A percentile compares a stretch with the other conserved stretches of the same genome.
Evolutionary conservation across 495 filamentous ascomycete species (phyloP).

Genomic region (Hypoxylon fuscum): DNA sequence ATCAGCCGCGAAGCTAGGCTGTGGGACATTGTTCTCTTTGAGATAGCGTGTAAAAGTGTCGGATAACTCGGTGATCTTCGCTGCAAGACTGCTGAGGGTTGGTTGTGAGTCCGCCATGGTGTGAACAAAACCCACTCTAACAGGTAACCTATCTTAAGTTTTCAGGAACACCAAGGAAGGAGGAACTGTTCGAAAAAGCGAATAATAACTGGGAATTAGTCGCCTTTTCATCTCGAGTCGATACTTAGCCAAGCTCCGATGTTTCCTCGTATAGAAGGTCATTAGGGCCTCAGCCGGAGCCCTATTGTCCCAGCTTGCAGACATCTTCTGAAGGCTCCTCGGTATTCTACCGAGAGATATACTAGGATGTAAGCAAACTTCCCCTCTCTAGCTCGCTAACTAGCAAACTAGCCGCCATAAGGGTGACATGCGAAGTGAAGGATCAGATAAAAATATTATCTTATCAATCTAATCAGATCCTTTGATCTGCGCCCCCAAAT

Average conservation of each 20-base stretch:
- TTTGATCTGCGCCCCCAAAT: not conserved
- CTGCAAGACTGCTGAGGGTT: slow-evolving; percentile 35
- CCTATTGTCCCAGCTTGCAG: not conserved
- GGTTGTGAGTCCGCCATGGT: slow-evolving; percentile 39
- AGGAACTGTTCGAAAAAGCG: not conserved
- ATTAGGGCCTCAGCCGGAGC: slow-evolving; percentile 27
- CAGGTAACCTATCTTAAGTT: not conserved
- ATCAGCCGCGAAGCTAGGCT: slow-evolving; percentile 39
- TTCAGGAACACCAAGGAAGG: not conserved
- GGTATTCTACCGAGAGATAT: not conserved
- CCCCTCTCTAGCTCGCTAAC: not conserved
- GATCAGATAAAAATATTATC: slow-evolving; percentile 35
- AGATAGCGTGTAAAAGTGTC: slow-evolving; percentile 33
- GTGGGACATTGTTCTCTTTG: slow-evolving; percentile 39
- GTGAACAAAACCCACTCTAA: not conserved
- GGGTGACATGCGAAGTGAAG: slow-evolving; percentile 11
- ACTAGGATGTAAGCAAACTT: slow-evolving; percentile 2
- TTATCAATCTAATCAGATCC: slow-evolving; percentile 37
- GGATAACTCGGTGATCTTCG: slow-evolving; percentile 41
- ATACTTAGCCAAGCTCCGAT: no score
- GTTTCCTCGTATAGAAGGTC: slow-evolving; percentile 8
- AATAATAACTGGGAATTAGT: not conserved
- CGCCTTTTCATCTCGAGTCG: slow-evolving; percentile 6
- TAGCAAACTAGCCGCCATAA: not conserved
- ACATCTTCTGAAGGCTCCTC: not conserved